Evolutionary conservation across 2,329 filamentous ascomycete species (phyloP), one percentile per base, ranked within the genome.

Genomic region (Fusarium penzigii): DNA sequence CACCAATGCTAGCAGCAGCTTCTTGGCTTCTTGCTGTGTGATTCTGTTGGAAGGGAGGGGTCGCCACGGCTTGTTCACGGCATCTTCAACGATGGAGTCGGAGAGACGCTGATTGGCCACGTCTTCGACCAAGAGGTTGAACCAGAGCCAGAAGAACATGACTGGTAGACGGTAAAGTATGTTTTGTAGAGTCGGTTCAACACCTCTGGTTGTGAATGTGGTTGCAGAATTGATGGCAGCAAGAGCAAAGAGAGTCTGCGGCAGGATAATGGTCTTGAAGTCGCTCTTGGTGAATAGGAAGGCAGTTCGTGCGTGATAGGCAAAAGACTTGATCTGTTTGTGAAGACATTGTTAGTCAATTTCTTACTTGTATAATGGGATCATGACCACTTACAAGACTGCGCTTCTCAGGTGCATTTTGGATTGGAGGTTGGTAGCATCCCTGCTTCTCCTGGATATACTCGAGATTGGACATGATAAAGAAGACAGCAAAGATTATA

Each of bases 261-360:
- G 69, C 0, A 64, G 14, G 12, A 70, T 56, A 16, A 70, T 64
- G 9, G 68, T 70, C 32, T 68, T 67, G 62, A 69, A 65, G 36
- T 71, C 66, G 46, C 65, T 67, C 44, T 63, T 68, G 1, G 68
- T 70, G 25, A 70, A 70, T 1, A 68, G 59, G 25, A 60, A 66
- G 9, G 36, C 36, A 9, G 36, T 39, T 13, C 12, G 12, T 39
- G n/a, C 12, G 9, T 39, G 36, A 16, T 39, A 39, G 7, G 20
- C 20, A 25, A 25, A 25, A 25, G 20, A 25, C 7, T 25, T 25
- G 20, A 25, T 25, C 20, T 25, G 20, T 25, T 25, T 25, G 20
- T 7, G 20, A 25, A 25, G 5, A 25, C 5, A 4, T 7, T 25
- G 20, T 25, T 25, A 25, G 20, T 25, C 20, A 7, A 25, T 25